Percentiles rank a stretch among this genome's conserved stretches.
These are phyloP conservation scores for Apiospora phragmitis DNA, from an alignment of 2,329 filamentous ascomycete species.

Conservation along the genomic window DNA sequence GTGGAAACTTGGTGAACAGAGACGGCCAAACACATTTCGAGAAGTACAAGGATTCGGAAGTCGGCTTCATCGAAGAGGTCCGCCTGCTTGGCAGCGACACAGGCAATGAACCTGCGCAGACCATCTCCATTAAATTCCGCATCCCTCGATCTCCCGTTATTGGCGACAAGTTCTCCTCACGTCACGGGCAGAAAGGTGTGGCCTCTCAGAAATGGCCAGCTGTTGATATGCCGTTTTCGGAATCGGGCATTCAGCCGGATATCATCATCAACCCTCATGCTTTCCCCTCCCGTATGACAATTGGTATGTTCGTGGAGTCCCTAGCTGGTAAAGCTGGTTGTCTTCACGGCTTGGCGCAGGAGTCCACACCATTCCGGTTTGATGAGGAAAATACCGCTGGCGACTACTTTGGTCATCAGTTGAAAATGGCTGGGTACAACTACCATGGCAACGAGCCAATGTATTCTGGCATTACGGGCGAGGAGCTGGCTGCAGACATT, in stretches of 20 bases:
- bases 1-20: constrained; percentile 77
- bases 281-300: constrained; percentile 99
- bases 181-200: constrained; percentile 98
- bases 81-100: constrained; percentile 84
- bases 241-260: constrained; percentile 94
- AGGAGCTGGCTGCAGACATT: constrained; percentile 92
- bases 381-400: constrained; percentile 88
- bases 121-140: constrained; percentile 89
- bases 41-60: constrained; percentile 92
- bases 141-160: constrained; percentile 89
- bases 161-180: constrained; percentile 98
- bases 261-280: constrained; percentile 99
- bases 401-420: constrained; percentile 94
- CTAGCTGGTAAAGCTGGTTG: constrained; percentile 93
- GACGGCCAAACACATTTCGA: constrained; percentile 85
- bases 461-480: constrained; percentile 95
- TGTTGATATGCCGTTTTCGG: constrained; percentile 93
- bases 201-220: constrained; percentile 94
- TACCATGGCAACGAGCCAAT: constrained; percentile 98
- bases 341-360: constrained; percentile 92
- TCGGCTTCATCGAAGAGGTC: constrained; percentile 89
- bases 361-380: constrained; percentile 94
- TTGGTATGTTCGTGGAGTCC: constrained; percentile 98
- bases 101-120: constrained; percentile 80
- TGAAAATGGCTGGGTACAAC: constrained; percentile 94